A percentile compares a stretch with the other conserved stretches of the same genome.
These are phyloP conservation scores for Tausonia pullulans DNA, from an alignment of 1,284 basidiomycete species.

Conservation along the genomic window DNA sequence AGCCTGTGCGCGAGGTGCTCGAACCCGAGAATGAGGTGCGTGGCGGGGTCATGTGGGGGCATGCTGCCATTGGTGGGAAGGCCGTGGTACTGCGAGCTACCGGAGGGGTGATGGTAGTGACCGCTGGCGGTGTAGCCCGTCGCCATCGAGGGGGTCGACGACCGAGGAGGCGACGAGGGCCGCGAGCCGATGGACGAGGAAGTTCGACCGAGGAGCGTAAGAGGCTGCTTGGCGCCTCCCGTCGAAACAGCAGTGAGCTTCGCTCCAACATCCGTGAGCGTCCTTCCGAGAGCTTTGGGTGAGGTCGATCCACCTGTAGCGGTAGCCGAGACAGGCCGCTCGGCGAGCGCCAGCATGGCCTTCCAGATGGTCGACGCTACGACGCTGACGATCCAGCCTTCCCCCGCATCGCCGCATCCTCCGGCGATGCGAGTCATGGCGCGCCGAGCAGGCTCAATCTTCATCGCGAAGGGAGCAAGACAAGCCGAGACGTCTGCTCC, in stretches of 20 bases:
- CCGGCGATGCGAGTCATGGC: slow-evolving; percentile 31
- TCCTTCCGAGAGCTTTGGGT: background rate
- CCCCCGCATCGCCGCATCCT: slow-evolving; percentile 34
- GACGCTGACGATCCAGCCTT: slow-evolving; percentile 36
- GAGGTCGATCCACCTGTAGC: background rate
- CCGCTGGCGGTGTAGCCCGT: background rate
- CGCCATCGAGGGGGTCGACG: background rate
- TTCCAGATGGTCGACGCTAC: slow-evolving; percentile 35
- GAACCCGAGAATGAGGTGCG: slow-evolving; percentile 31
- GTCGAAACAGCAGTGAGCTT: background rate
- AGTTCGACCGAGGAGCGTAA: background rate
- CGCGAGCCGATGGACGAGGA: background rate
- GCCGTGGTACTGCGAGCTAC: slow-evolving; percentile 31
- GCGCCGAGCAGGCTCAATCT: slow-evolving; percentile 31
- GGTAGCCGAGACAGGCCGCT: background rate
- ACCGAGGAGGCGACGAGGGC: slow-evolving; percentile 1
- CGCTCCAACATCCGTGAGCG: no score
- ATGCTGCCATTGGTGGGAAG: slow-evolving; percentile 20
- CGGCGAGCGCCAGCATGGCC: slow-evolving; percentile 28
- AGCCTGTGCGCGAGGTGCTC: slow-evolving; percentile 34
- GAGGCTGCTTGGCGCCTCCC: background rate
- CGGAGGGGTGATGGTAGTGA: slow-evolving; percentile 21
- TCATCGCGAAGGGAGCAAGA: slow-evolving; percentile 33
- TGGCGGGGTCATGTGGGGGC: slow-evolving; percentile 23
- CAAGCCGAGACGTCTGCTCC: slow-evolving; percentile 28